These are phyloP conservation scores for Dactylellina leptospora DNA, from an alignment of 2,329 filamentous ascomycete species.

Conservation along the genomic window DNA sequence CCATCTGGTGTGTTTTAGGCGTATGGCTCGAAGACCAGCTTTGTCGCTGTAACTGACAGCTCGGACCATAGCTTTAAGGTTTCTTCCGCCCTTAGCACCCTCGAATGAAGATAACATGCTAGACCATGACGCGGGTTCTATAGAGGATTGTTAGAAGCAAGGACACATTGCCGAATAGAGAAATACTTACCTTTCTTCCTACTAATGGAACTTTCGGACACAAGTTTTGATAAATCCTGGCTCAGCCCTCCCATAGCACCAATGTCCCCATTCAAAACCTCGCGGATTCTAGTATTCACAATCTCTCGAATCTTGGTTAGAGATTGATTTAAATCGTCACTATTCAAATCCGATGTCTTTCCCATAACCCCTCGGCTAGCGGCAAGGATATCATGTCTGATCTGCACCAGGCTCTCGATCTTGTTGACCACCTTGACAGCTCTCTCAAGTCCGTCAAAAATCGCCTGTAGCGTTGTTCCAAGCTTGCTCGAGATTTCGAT, in stretches of 20 bases:
- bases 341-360: constrained; percentile 35
- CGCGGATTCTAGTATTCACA: constrained; percentile 49
- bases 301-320: constrained; percentile 38
- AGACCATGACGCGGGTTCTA: constrained; percentile 38
- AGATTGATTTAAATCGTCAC: constrained; percentile 39
- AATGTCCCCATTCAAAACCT: constrained; percentile 42
- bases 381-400: constrained; percentile 53
- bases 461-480: constrained; percentile 61
- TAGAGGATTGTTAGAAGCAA: constrained; percentile 1
- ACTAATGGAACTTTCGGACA: not conserved
- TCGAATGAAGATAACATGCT: constrained; percentile 46
- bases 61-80: constrained; percentile 47
- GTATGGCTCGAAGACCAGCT: constrained; percentile 31
- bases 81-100: constrained; percentile 46
- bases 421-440: constrained; percentile 54
- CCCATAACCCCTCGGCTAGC: constrained; percentile 38
- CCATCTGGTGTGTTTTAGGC: constrained; percentile 35
- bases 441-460: constrained; percentile 56
- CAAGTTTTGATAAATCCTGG: constrained; percentile 22
- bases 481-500: constrained; percentile 60
- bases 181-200: constrained; percentile 23
- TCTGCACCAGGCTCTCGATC: constrained; percentile 54
- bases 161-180: not conserved
- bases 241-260: constrained; percentile 21
- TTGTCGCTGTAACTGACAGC: constrained; percentile 46